Base-by-base conservation (phyloP, 768 basidiomycete species). In the Exidia glandulosa region DNA sequence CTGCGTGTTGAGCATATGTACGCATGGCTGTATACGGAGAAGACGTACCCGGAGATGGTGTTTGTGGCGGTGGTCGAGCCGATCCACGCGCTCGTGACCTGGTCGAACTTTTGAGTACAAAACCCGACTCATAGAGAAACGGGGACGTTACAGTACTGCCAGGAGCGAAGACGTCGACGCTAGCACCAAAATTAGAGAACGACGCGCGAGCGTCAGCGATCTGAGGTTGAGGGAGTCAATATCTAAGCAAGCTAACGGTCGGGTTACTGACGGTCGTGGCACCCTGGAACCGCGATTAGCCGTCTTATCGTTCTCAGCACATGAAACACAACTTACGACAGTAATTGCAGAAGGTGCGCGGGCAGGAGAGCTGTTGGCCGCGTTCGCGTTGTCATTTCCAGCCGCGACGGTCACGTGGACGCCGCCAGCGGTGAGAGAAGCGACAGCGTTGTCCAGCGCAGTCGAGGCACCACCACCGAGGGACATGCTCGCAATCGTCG, bases 121-220 rank as follows among this genome's bases (percentile, higher is more conserved):
- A 16, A 16, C 34, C 41, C 58, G 7, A 48, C 31, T 29, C 58
- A 58, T 36, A 16, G 19, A 45, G 41, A 23, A 23, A 19, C 16
- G 72, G 50, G 60, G 66, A 68, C 52, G 68, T 70, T 36, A 77
- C 63, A 57, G 67, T 63, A 10, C 59, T 56, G 23, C 76, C 77
- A 32, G 76, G 76, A 9, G 76, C 77, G 59, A 75, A 75, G 63
- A 77, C 59, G 61, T 77, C 72, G 61, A 78, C 72, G 48, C 70
- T 63, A n/a, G 67, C n/a, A n/a, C 77, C 77, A 56, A 66, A 76
- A 68, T 77, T 77, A 56, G 75, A 77, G 71, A 71, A 75, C 4
- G 60, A 67, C 30, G 72, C 69, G 6, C 72, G 66, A 3, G 64
- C 63, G 56, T 75, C 76, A 7, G 63, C 61, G 63, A 78, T 76